Base-by-base conservation (phyloP, 305 asterid genomes). In the Coffea humblotiana region DNA sequence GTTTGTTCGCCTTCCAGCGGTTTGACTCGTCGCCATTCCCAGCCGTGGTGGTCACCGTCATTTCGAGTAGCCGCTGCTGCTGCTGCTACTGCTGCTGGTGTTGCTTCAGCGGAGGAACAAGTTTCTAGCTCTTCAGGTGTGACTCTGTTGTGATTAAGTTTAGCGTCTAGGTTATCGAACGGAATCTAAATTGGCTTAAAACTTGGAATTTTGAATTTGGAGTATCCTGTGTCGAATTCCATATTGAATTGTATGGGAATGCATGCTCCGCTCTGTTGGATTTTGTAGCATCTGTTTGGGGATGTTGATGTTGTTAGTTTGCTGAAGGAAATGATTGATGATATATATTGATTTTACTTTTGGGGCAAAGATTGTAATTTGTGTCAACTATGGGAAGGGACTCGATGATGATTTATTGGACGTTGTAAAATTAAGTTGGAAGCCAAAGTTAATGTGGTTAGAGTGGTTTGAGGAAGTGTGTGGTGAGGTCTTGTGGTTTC, bases 41-140 rank as follows among this genome's bases (percentile, higher is more conserved):
- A 23, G 19, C 58, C 48, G 27, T 56, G 3, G 32, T 37, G 77
- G 69, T 77, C 43, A 40, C 43, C 85, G 23, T 64, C 77, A 74
- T 71, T 76, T 72, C 79, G 79, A 43, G 74, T 63, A 23, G 18
- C 74, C n/a, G 76, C 80, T 45, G 58, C 85, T 13, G 40, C 78
- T 19, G 60, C 78, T 8, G 27, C n/a, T n/a, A n/a, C 74, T 27
- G 79, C 81, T 74, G 12, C 78, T 19, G 68, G 75, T 14, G 27
- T 69, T 27, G 79, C 81, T 74, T 8, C 78, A 8, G 37, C 74
- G 19, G 83, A 49, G 72, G 85, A 85, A 75, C 85, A 71, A 37
- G n/a, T 74, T 63, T 71, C 52, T 56, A 66, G 75, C 47, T 76
- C 88, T 76, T 63, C 85, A 85, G 88, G 88, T 82, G 19, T 5